These are phyloP conservation scores for Fusarium tjaetaba DNA, from an alignment of 2,329 filamentous ascomycete genomes.

Conservation along the genomic window DNA sequence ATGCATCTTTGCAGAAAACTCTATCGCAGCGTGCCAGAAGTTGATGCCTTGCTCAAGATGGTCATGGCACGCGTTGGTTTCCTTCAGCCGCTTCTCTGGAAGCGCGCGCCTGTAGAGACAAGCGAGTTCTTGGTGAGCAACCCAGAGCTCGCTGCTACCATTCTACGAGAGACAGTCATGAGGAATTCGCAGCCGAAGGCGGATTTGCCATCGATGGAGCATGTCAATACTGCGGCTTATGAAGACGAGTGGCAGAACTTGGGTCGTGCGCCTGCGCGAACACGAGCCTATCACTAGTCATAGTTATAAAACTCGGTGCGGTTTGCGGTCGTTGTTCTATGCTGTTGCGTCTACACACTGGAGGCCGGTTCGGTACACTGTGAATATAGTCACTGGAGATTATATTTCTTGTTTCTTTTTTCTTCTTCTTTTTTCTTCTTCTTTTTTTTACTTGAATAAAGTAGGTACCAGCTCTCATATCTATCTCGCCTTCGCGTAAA, in stretches of 20 bases:
- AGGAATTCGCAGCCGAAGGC: constrained; percentile 50
- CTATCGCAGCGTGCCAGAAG: constrained; percentile 54
- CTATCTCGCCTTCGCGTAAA: constrained; percentile 1
- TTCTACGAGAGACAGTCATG: constrained; percentile 58
- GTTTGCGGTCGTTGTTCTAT: not conserved
- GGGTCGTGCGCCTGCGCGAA: constrained; percentile 1
- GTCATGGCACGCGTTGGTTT: constrained; percentile 61
- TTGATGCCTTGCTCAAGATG: constrained; percentile 58
- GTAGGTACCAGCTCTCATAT: not conserved
- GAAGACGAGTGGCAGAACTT: constrained; percentile 18
- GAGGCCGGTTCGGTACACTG: not conserved
- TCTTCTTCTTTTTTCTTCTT: not conserved
- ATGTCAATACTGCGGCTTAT: constrained; percentile 6
- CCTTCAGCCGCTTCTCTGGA: constrained; percentile 57
- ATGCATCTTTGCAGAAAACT: constrained; percentile 56
- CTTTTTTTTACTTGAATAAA: not conserved
- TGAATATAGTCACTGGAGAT: not conserved
- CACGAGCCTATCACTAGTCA: not conserved
- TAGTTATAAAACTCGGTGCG: not conserved
- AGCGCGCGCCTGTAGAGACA: constrained; percentile 52
- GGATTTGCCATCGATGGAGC: constrained; percentile 58
- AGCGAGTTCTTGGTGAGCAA: constrained; percentile 55
- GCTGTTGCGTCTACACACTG: not conserved
- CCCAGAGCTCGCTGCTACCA: constrained; percentile 57
- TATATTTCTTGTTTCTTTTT: not conserved